Percentiles rank a stretch among this genome's conserved stretches.
Evolutionary conservation across 208 protist species (phyloP).

Genomic region (Endotrypanum monterogeii): DNA sequence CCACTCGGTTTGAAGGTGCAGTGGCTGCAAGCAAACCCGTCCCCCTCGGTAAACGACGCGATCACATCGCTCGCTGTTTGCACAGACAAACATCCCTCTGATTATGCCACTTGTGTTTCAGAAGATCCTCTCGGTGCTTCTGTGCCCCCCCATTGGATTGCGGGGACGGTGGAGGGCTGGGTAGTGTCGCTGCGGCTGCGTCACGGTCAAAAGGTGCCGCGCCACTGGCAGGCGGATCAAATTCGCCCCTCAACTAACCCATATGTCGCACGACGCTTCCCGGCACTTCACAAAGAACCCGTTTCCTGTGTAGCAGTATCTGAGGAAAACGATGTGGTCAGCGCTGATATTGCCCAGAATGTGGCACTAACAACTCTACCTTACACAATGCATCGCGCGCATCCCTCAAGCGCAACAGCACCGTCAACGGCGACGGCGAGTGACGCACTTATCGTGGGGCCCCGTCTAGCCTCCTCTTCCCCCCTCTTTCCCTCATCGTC

Average conservation of each 20-base stretch:
- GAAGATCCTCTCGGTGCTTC: slow-evolving; percentile 44
- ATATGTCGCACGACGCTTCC: slow-evolving; percentile 14
- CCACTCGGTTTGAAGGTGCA: slow-evolving; percentile 23
- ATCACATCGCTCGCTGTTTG: slow-evolving; percentile 48
- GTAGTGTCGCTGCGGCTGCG: slow-evolving; percentile 31
- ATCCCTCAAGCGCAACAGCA: background rate
- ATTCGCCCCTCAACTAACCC: slow-evolving; percentile 20
- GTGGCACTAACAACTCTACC: slow-evolving; percentile 66
- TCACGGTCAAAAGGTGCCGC: background rate
- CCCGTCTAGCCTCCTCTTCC: slow-evolving; percentile 8
- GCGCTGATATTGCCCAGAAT: slow-evolving; percentile 84
- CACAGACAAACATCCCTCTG: background rate
- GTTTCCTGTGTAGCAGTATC: slow-evolving; percentile 79
- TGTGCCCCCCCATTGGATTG: slow-evolving; percentile 61
- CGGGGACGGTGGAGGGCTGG: slow-evolving; percentile 68
- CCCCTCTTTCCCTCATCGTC: slow-evolving; percentile 15
- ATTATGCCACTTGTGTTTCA: background rate
- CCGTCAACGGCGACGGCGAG: background rate
- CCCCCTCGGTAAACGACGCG: slow-evolving; percentile 50
- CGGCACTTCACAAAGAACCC: slow-evolving; percentile 73
- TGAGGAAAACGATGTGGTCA: slow-evolving; percentile 62
- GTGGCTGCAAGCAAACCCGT: slow-evolving; percentile 25
- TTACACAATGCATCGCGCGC: background rate
- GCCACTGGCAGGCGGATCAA: slow-evolving; percentile 11
- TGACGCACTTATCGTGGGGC: background rate